Base-by-base conservation (phyloP, 2,329 filamentous ascomycete genomes). In the Geosmithia flava region DNA sequence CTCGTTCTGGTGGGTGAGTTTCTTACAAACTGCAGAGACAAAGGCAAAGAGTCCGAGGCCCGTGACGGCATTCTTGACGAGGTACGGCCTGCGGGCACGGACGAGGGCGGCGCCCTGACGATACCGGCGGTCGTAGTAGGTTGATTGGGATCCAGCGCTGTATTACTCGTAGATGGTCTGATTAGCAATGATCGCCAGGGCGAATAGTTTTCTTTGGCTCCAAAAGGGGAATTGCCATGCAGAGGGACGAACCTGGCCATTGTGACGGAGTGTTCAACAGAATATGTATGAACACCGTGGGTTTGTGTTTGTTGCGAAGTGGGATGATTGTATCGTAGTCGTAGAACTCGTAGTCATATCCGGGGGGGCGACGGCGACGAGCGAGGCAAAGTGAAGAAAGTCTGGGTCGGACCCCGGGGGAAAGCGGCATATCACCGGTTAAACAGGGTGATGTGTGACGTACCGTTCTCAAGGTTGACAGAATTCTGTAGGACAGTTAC, bases 91-190 rank as follows among this genome's bases (percentile, higher is more conserved):
- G 58, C 94, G 83, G 49, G 93, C 91, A 61, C 93, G 87, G 63
- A 96, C 83, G 54, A 98, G 81, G 49, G 94, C 87, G 45, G 89
- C 83, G 52, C 87, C 86, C 67, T 94, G 89, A 54, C 85, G 83
- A 69, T 86, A 86, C 60, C 85, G 77, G 62, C 83, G 81, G 68
- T 95, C 87, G 74, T 97, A 98, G 76, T 98, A 98, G 54, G 87
- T 89, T 42, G 70, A 71, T 52, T 68, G 72, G 56, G 70, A 66
- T 57, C 71, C 68, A 27, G 23, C 23, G 55, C 65, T 69, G 50
- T 41, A 40, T 16, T 16, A 16, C 16, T 15, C 7, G 19, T 13
- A 33, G 44, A 27, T 44, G 13, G 43, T 20, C 15, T n/a, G 44
- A 45, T 45, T 27, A 45, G 44, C 44, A 23, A 20, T 19, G 4